Base-by-base conservation (phyloP, 768 basidiomycete genomes). In the Amanita rubescens region DNA sequence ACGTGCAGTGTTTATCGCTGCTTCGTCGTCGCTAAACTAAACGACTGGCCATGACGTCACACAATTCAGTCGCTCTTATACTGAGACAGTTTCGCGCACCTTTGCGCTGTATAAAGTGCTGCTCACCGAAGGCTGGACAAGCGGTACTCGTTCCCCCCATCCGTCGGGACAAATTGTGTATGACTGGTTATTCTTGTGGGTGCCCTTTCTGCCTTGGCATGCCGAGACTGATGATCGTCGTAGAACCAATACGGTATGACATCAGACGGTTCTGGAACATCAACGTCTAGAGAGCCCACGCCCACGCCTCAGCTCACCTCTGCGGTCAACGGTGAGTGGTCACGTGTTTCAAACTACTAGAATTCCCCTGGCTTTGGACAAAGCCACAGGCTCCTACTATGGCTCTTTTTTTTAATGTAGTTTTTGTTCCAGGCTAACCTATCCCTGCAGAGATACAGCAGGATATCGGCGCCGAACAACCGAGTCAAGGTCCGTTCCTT, bases 401-500 rank as follows among this genome's bases (percentile, higher is more conserved):
- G 9, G 37, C 25, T 17, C 30, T 27, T 37, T 15, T n/a, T 2
- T 20, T 10, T 38, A n/a, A n/a, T n/a, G n/a, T n/a, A n/a, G n/a
- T n/a, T n/a, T n/a, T n/a, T n/a, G n/a, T n/a, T 33, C 17, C n/a
- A 33, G 6, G 25, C 51, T 44, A 5, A 52, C 19, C 20, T 20
- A 5, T 2, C 2, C 12, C 32, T 44, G 39, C n/a, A 52, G 51
- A 33, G 12, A 19, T 15, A 15, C 9, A 8, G 11, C 32, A 17
- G 17, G 20, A 20, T 33, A 6, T 12, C 39, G 2, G 30, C 34
- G 17, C 14, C 34, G 22, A 24, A 22, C 42, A 43, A 11, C 33
- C 30, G 17, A 44, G 42, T 15, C 25, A 24, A 39, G 51, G 51
- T 52, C 38, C 41, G 51, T 52, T 43, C 20, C 43, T 52, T 52